A percentile compares a stretch with the other conserved stretches of the same genome.
These are phyloP conservation scores for Kodamaea suecica DNA, from an alignment of 1,139 yeast species.

Conservation along the genomic window DNA sequence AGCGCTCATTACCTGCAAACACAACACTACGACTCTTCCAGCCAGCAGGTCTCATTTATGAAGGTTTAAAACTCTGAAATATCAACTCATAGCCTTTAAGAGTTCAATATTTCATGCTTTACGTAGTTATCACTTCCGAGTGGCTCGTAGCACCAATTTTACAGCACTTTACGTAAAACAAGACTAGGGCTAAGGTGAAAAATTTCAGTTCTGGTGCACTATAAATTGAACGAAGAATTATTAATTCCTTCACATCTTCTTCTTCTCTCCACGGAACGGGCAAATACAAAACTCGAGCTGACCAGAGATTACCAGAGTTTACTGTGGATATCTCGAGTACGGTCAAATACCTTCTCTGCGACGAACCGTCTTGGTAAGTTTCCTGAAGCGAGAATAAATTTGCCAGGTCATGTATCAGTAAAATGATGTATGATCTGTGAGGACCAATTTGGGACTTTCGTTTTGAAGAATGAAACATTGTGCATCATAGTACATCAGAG, in stretches of 20 bases:
- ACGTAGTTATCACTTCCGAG: no score
- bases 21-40: no score
- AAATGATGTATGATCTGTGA: neutral
- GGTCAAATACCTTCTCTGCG: constrained; percentile 37
- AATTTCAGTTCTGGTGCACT: no score
- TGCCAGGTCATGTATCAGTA: constrained; percentile 4
- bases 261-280: constrained; percentile 1
- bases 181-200: no score
- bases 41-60: no score
- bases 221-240: constrained; percentile 1
- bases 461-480: constrained; percentile 19
- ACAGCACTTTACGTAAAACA: no score
- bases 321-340: constrained; percentile 8
- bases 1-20: no score
- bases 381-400: constrained; percentile 31
- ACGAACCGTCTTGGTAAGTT: constrained; percentile 47
- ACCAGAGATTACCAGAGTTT: constrained; percentile 4
- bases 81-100: no score
- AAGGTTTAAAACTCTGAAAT: no score
- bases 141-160: no score
- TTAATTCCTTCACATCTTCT: constrained; percentile 2
- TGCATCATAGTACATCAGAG: constrained; percentile 54
- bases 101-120: no score
- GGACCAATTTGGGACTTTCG: constrained; percentile 8
- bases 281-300: constrained; percentile 8